These are phyloP conservation scores for Amanita pseudoporphyria DNA, from an alignment of 768 basidiomycete species.

Conservation along the genomic window DNA sequence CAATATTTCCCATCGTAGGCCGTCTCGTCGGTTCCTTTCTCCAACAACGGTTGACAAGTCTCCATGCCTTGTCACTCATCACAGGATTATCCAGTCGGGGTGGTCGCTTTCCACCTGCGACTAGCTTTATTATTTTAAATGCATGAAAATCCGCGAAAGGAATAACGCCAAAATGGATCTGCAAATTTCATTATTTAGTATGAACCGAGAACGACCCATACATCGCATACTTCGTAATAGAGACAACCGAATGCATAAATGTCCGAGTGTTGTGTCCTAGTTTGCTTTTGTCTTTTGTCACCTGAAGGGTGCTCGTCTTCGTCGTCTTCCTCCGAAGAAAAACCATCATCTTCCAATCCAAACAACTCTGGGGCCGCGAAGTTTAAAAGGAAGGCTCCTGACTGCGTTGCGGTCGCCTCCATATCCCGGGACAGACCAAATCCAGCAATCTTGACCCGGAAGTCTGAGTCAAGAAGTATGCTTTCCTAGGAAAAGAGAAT, in stretches of 20 bases:
- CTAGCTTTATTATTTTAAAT: background rate
- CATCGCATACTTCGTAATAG: background rate
- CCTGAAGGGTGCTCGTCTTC: too few relatives aligned
- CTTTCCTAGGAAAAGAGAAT: background rate
- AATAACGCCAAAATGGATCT: background rate
- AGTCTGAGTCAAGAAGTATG: background rate
- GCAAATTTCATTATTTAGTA: too few relatives aligned
- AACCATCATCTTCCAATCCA: too few relatives aligned
- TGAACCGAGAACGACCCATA: background rate
- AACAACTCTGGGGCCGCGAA: background rate
- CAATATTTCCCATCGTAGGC: background rate
- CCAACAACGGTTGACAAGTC: background rate
- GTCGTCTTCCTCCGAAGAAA: too few relatives aligned
- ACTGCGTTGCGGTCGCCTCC: background rate
- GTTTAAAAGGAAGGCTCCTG: background rate
- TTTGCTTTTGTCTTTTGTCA: background rate
- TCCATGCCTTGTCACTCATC: background rate
- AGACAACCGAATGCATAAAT: conserved; percentile 1
- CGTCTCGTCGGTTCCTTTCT: too few relatives aligned
- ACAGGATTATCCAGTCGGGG: background rate
- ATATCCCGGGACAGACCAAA: background rate
- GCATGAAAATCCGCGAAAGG: background rate
- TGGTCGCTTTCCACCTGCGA: background rate
- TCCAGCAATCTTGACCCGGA: background rate
- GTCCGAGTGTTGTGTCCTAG: background rate